Percentiles rank a stretch among this genome's conserved stretches.
Conservation (phyloP, 2,329 filamentous ascomycete species). For the Leptographium radiaticola region DNA sequence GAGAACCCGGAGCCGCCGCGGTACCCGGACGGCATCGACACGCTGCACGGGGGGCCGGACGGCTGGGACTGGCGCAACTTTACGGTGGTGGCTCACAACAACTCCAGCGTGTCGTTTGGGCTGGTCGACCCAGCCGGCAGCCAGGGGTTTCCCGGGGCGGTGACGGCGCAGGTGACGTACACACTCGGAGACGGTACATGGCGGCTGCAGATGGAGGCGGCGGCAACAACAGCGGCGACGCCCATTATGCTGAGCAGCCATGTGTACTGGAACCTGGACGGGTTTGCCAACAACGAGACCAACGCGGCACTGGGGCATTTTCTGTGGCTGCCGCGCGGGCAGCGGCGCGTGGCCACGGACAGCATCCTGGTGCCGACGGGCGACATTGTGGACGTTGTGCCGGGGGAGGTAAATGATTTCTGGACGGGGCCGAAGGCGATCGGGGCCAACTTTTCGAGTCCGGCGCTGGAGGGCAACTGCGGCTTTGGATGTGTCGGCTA, state of each 20-base stretch:
- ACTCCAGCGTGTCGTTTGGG: conserved; percentile 59
- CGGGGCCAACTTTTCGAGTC: conserved; percentile 50
- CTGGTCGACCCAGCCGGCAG: conserved; percentile 60
- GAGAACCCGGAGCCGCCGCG: conserved; percentile 41
- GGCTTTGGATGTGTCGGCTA: conserved; percentile 75
- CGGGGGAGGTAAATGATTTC: conserved; percentile 63
- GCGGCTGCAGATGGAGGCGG: conserved; percentile 60
- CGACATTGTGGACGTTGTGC: conserved; percentile 55
- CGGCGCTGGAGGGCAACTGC: conserved; percentile 58
- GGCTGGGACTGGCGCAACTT: conserved; percentile 73
- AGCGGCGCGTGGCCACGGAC: conserved; percentile 55
- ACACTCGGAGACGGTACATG: conserved; percentile 52
- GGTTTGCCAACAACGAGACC: conserved; percentile 61
- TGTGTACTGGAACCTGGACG: conserved; percentile 76
- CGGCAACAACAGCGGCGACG: conserved; percentile 60
- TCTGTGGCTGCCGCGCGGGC: conserved; percentile 59
- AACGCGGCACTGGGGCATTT: conserved; percentile 55
- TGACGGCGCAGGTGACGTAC: conserved; percentile 63
- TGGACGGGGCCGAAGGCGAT: conserved; percentile 73
- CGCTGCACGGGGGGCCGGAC: conserved; percentile 55
- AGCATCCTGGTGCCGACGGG: conserved; percentile 64
- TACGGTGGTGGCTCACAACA: conserved; percentile 55
- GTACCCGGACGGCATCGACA: conserved; percentile 43
- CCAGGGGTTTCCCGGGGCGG: conserved; percentile 67
- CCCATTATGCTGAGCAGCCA: conserved; percentile 69